A percentile compares a stretch with the other conserved stretches of the same genome.
phyloP scores from a whole-genome alignment of 257 asterid genomes.

The Oldenlandia corymbosa region DNA sequence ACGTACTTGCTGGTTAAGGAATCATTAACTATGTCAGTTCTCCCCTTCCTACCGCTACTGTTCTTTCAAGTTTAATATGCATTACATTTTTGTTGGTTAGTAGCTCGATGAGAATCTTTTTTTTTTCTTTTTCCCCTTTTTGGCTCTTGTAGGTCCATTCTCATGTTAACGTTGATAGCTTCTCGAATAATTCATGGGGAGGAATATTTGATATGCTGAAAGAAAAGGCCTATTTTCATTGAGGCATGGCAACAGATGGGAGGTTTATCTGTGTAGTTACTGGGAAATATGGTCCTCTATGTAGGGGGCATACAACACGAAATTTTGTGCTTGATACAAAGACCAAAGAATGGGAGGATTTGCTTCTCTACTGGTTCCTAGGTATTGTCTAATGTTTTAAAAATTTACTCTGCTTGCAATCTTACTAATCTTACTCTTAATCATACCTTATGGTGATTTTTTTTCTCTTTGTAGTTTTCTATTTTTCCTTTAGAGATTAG shows the following conservation, averaged over 20 bases:
- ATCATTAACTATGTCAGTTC: conserved; percentile 64
- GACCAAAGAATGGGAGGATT: conserved; percentile 63
- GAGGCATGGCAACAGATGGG: conserved; percentile 94
- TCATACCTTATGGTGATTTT: conserved; percentile 2
- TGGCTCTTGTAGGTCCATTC: conserved; percentile 92
- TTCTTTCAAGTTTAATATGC: neutral
- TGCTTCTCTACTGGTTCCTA: conserved; percentile 77
- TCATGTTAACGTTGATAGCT: conserved; percentile 84
- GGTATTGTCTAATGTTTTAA: conserved; percentile 32
- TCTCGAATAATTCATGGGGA: conserved; percentile 85
- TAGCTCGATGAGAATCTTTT: conserved; percentile 1
- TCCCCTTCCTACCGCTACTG: neutral
- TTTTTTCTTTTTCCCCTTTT: neutral
- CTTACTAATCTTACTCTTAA: neutral
- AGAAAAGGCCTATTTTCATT: conserved; percentile 95
- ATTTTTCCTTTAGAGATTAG: neutral
- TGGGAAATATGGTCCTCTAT: conserved; percentile 94
- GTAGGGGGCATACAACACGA: conserved; percentile 85
- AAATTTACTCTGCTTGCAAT: conserved; percentile 8
- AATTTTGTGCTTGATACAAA: conserved; percentile 72
- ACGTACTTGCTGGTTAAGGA: conserved; percentile 94
- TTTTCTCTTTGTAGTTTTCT: too few relatives aligned
- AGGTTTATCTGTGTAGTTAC: conserved; percentile 77
- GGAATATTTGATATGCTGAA: conserved; percentile 93
- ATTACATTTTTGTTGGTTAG: neutral